Conservation (phyloP, 176 grass and related monocot genomes). For the Themeda triandra region DNA sequence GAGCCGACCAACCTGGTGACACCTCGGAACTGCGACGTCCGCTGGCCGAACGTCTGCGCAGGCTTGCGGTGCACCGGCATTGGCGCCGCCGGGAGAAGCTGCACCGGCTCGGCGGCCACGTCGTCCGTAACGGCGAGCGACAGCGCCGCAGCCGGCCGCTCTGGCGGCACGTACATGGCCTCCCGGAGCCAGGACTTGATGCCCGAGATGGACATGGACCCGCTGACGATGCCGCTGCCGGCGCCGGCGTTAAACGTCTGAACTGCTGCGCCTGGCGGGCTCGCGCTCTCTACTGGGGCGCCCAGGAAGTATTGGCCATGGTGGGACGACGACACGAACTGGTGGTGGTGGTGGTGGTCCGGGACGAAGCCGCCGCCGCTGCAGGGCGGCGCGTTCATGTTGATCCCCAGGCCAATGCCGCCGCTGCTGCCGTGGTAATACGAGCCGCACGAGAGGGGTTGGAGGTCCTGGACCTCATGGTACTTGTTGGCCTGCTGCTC, state of each 20-base stretch:
- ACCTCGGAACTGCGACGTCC: conserved; percentile 87
- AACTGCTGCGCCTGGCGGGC: background rate
- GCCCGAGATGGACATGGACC: conserved; percentile 80
- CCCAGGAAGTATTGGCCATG: conserved; percentile 30
- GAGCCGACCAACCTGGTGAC: conserved; percentile 60
- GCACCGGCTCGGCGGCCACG: background rate
- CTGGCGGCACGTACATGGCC: conserved; percentile 43
- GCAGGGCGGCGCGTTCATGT: conserved; percentile 62
- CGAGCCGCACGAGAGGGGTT: conserved; percentile 1
- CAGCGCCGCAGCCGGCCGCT: conserved; percentile 24
- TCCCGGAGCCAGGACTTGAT: conserved; percentile 96
- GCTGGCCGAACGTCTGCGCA: conserved; percentile 75
- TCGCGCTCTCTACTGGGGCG: conserved; percentile 4
- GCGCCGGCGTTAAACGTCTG: conserved; percentile 41
- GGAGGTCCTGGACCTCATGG: conserved; percentile 28
- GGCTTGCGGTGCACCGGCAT: conserved; percentile 45
- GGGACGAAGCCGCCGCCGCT: background rate
- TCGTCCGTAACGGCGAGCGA: conserved; percentile 41
- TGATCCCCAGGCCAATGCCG: conserved; percentile 52
- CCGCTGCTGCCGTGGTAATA: conserved; percentile 43
- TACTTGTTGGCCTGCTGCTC: conserved; percentile 31
- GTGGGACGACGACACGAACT: conserved; percentile 7
- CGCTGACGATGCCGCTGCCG: conserved; percentile 20
- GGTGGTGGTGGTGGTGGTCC: conserved; percentile 17
- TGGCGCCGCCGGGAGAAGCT: background rate